Percentiles rank a stretch among this genome's conserved stretches.
Evolutionary conservation across 1,139 yeast species (phyloP).

Genomic region (Wickerhamiella pararugosa): DNA sequence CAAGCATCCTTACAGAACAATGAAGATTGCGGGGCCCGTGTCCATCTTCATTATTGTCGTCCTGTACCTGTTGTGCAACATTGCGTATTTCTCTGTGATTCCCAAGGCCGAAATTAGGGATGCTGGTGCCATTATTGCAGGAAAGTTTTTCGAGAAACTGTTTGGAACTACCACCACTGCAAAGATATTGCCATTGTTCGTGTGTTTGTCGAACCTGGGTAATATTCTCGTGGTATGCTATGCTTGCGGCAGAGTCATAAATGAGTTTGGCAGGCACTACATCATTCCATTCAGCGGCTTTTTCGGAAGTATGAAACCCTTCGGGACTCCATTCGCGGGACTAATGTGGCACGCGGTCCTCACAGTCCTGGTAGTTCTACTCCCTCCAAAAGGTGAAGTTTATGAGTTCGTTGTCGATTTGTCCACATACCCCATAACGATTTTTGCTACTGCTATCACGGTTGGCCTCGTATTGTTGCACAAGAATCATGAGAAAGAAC

Average conservation of each 20-base stretch:
- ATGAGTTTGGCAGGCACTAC: conserved; percentile 59
- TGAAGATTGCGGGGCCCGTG: conserved; percentile 55
- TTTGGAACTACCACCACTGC: conserved; percentile 49
- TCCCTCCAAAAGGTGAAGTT: conserved; percentile 67
- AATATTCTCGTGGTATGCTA: conserved; percentile 64
- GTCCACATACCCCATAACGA: conserved; percentile 60
- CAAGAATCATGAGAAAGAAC: conserved; percentile 33
- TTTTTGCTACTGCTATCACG: conserved; percentile 55
- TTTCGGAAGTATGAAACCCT: conserved; percentile 36
- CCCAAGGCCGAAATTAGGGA: conserved; percentile 47
- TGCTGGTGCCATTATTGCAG: conserved; percentile 63
- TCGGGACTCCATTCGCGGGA: conserved; percentile 41
- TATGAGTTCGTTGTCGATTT: conserved; percentile 60
- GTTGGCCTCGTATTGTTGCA: conserved; percentile 57
- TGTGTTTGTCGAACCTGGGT: conserved; percentile 60
- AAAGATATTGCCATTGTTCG: conserved; percentile 46
- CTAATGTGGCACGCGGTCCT: conserved; percentile 36
- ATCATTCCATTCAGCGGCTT: conserved; percentile 52
- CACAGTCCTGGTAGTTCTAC: conserved; percentile 36
- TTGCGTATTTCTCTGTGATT: conserved; percentile 65
- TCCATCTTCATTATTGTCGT: conserved; percentile 46
- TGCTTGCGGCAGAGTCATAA: conserved; percentile 60
- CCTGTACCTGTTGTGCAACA: conserved; percentile 51
- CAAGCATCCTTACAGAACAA: conserved; percentile 50
- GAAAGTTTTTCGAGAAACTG: conserved; percentile 51